phyloP scores from a whole-genome alignment of 1,284 basidiomycete species.

The Microbotryomycetes sp. region DNA sequence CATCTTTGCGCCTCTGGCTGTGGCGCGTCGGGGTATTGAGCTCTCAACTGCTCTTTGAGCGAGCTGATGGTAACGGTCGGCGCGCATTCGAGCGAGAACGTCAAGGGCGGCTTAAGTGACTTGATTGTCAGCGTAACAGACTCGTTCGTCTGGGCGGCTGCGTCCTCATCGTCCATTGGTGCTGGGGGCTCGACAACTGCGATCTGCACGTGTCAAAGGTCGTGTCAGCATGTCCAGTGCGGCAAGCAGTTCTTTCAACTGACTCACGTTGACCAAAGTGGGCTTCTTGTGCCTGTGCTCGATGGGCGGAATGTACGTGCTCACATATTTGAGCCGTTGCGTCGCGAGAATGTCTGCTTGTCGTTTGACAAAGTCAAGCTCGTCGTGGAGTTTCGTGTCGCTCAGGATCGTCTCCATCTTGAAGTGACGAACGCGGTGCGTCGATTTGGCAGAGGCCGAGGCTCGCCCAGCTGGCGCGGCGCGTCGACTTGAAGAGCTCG shows the following conservation, averaged over 20 bases:
- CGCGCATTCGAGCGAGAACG: slow-evolving; percentile 58
- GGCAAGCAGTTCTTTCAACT: not conserved
- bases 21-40: slow-evolving; percentile 53
- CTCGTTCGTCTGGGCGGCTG: slow-evolving; percentile 39
- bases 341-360: slow-evolving; percentile 60
- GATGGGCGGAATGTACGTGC: slow-evolving; percentile 69
- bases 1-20: slow-evolving; percentile 69
- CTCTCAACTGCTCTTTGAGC: slow-evolving; percentile 64
- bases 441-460: not conserved
- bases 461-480: no score
- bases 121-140: slow-evolving; percentile 72
- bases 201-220: slow-evolving; percentile 10
- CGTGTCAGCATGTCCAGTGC: not conserved
- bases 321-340: slow-evolving; percentile 61
- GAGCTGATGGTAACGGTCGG: slow-evolving; percentile 68
- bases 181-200: slow-evolving; percentile 24
- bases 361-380: slow-evolving; percentile 62
- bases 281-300: slow-evolving; percentile 63
- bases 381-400: slow-evolving; percentile 42
- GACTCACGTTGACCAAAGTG: slow-evolving; percentile 49
- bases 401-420: slow-evolving; percentile 24
- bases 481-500: no score
- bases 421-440: not conserved
- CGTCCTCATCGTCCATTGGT: not conserved
- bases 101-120: slow-evolving; percentile 73